Evolutionary conservation across 768 basidiomycete genomes (phyloP).

Genomic region (Russula brevipes): DNA sequence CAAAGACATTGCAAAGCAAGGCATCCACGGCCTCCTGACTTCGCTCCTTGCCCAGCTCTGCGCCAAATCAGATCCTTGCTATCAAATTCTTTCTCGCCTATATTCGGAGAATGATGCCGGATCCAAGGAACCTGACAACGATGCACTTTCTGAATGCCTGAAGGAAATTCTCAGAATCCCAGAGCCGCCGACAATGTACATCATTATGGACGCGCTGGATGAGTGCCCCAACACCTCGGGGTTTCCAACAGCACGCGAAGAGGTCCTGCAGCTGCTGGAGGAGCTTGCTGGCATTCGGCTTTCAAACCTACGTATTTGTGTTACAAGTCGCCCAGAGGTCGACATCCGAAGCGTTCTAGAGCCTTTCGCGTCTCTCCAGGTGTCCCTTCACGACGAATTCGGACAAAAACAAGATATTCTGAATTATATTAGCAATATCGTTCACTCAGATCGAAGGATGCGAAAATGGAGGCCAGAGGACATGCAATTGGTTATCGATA

Average conservation of each 20-base stretch:
- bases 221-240: slow-evolving; percentile 7
- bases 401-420: slow-evolving; percentile 1
- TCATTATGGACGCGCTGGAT: slow-evolving; percentile 7
- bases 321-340: background rate
- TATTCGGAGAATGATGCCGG: background rate
- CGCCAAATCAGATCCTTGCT: background rate
- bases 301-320: background rate
- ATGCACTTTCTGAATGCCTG: background rate
- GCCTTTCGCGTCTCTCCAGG: background rate
- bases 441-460: background rate
- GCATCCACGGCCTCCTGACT: background rate
- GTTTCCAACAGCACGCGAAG: background rate
- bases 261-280: background rate
- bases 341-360: background rate
- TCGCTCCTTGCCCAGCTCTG: slow-evolving; percentile 1
- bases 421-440: background rate
- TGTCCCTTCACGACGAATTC: background rate
- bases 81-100: background rate
- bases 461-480: background rate
- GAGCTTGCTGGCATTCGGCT: background rate
- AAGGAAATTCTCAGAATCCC: background rate
- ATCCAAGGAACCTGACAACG: background rate
- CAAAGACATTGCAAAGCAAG: background rate
- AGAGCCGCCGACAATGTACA: background rate
- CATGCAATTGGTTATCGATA: background rate